A percentile compares a stretch with the other conserved stretches of the same genome.
These are phyloP conservation scores for Hypoxylon rubiginosum DNA, from an alignment of 2,329 filamentous ascomycete species.

Conservation along the genomic window DNA sequence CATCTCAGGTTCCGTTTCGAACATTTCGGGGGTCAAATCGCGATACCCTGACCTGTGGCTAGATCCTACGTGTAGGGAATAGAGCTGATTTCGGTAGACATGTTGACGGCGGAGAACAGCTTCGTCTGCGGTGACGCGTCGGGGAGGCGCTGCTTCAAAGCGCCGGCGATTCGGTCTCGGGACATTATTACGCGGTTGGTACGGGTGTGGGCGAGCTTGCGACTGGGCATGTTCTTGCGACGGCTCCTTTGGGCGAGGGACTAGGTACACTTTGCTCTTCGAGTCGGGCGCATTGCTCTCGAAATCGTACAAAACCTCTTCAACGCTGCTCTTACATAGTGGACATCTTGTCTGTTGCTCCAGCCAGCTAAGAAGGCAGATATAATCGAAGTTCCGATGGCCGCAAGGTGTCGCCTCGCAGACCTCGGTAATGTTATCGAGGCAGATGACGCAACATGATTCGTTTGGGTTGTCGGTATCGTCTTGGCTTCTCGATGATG, in stretches of 20 bases:
- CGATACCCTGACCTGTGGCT: constrained; percentile 83
- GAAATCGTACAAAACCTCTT: constrained; percentile 75
- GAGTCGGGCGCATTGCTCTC: constrained; percentile 58
- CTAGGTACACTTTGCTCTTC: constrained; percentile 70
- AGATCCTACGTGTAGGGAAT: constrained; percentile 84
- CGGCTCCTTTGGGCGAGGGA: constrained; percentile 55
- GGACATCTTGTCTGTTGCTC: constrained; percentile 80
- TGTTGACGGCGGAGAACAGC: constrained; percentile 72
- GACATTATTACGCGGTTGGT: constrained; percentile 6
- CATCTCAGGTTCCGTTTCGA: constrained; percentile 74
- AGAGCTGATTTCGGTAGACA: constrained; percentile 80
- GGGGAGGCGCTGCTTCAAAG: constrained; percentile 31
- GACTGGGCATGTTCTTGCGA: constrained; percentile 19
- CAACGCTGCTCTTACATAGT: constrained; percentile 75
- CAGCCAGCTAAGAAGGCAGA: constrained; percentile 87
- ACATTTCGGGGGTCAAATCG: constrained; percentile 76
- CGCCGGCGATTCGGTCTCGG: constrained; percentile 34
- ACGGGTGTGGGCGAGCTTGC: constrained; percentile 13
- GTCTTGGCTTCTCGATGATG: constrained; percentile 49
- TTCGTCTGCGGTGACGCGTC: constrained; percentile 49
- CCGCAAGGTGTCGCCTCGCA: constrained; percentile 82
- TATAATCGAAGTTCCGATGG: constrained; percentile 86
- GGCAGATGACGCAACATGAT: constrained; percentile 86
- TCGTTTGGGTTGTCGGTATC: constrained; percentile 50
- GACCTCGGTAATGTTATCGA: constrained; percentile 79